Evolutionary conservation across 2,329 filamentous ascomycete species (phyloP), one percentile per base, ranked within the genome.

Genomic region (Alternaria atra): DNA sequence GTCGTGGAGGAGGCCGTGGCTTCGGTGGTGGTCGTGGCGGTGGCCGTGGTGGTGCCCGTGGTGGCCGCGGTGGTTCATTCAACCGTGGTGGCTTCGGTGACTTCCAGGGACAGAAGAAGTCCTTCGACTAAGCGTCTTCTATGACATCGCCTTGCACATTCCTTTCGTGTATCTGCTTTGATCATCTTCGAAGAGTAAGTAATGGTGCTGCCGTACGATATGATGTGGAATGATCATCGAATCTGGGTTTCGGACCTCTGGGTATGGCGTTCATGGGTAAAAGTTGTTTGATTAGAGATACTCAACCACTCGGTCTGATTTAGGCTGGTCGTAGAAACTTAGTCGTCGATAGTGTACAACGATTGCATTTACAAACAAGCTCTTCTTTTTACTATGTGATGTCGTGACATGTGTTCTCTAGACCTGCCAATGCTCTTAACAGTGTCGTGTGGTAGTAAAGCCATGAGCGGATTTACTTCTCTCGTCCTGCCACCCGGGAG

Each of bases 41-140:
- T 64, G 80, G 80, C 52, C 73, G 78, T 65, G 79, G 82, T 25
- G 79, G 82, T 47, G 55, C 17, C 32, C 55, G 55, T 63, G 82
- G 86, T 57, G 83, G 86, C 64, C 69, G 76, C 56, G 71, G 82
- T 66, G 80, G 83, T 55, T 75, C 76, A 27, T 81, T 79, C 74
- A 84, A 84, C 80, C 80, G 82, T 69, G 83, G 82, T 61, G 86
- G 87, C 73, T 86, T 89, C 72, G 84, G 87, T 61, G 86, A 89
- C 76, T 92, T 91, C 84, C 84, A 88, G 80, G 93, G 92, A 81
- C 90, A 88, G 84, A 95, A 94, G 89, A 89, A 88, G 77, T 91
- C 88, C 67, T 92, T 92, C 50, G 70, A 73, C 79, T 79, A 79
- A 66, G 58, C 55, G 52, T 52, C 47, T 63, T 37, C 20, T 30